phyloP scores from a whole-genome alignment of 352 stramenopile species.

The Lagenidium sp. region DNA sequence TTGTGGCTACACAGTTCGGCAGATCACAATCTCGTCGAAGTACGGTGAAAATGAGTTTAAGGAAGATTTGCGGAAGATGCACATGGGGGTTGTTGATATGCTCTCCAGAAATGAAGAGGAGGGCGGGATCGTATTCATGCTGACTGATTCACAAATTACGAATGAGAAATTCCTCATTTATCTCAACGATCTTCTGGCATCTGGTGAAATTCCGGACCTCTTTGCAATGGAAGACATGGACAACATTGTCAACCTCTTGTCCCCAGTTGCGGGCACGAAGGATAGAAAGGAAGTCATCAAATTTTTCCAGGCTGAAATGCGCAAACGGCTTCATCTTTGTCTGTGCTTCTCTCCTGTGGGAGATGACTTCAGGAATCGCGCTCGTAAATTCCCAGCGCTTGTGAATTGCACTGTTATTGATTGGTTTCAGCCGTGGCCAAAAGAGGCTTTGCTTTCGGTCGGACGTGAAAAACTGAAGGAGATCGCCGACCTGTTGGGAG shows the following conservation, averaged over 20 bases:
- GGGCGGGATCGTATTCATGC: slow-evolving; percentile 89
- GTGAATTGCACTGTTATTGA: slow-evolving; percentile 96
- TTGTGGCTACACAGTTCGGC: slow-evolving; percentile 84
- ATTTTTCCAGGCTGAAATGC: slow-evolving; percentile 92
- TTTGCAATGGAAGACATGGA: slow-evolving; percentile 94
- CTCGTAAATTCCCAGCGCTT: slow-evolving; percentile 92
- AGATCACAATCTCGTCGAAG: slow-evolving; percentile 93
- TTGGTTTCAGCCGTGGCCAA: slow-evolving; percentile 92
- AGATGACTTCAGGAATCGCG: slow-evolving; percentile 92
- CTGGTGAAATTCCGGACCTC: slow-evolving; percentile 91
- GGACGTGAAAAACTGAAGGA: slow-evolving; percentile 84
- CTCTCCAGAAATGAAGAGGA: slow-evolving; percentile 75
- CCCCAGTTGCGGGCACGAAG: slow-evolving; percentile 65
- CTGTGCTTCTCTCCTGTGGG: slow-evolving; percentile 93
- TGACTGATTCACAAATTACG: slow-evolving; percentile 94
- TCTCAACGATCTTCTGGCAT: slow-evolving; percentile 93
- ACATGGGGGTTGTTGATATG: slow-evolving; percentile 91
- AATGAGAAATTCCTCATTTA: slow-evolving; percentile 97
- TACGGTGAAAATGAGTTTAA: slow-evolving; percentile 96
- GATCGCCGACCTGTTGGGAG: slow-evolving; percentile 75
- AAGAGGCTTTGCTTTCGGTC: slow-evolving; percentile 90
- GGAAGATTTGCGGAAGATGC: slow-evolving; percentile 94
- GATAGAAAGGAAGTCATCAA: slow-evolving; percentile 91
- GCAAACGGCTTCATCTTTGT: slow-evolving; percentile 93
- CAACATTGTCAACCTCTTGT: slow-evolving; percentile 86